phyloP scores from a whole-genome alignment of 306 rosid genomes.

The Pyrus betulifolia region DNA sequence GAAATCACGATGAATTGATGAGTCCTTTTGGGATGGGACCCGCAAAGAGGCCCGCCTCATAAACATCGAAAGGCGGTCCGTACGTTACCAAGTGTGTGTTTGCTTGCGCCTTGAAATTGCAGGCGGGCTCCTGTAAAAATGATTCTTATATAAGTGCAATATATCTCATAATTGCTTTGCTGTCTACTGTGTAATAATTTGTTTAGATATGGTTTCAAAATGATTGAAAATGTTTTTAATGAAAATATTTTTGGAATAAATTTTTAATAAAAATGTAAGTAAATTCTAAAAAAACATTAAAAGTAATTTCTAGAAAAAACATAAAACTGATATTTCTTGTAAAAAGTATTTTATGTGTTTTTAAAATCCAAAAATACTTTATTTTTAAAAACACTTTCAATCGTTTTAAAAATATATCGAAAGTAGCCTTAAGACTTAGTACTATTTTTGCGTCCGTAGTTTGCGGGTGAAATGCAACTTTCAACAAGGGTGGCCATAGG shows the following conservation, averaged over 20 bases:
- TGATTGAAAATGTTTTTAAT: too few species aligned
- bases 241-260: too few species aligned
- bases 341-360: accelerated
- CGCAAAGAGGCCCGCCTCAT: neutral
- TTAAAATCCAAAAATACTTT: too few species aligned
- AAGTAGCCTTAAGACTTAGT: neutral
- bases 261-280: too few species aligned
- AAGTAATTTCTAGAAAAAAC: too few species aligned
- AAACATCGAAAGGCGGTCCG: neutral
- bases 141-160: too few species aligned
- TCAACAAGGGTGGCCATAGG: neutral
- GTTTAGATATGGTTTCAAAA: too few species aligned
- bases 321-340: accelerated
- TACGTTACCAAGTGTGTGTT: neutral
- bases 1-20: neutral
- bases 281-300: too few species aligned
- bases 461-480: slow-evolving; percentile 10
- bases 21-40: neutral
- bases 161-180: too few species aligned
- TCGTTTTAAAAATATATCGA: too few species aligned
- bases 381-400: too few species aligned
- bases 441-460: neutral
- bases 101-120: neutral
- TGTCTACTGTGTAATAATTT: too few species aligned
- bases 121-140: neutral